Conservation (phyloP, 192 early-diverging fungal genomes). For the Cladochytrium replicatum region DNA sequence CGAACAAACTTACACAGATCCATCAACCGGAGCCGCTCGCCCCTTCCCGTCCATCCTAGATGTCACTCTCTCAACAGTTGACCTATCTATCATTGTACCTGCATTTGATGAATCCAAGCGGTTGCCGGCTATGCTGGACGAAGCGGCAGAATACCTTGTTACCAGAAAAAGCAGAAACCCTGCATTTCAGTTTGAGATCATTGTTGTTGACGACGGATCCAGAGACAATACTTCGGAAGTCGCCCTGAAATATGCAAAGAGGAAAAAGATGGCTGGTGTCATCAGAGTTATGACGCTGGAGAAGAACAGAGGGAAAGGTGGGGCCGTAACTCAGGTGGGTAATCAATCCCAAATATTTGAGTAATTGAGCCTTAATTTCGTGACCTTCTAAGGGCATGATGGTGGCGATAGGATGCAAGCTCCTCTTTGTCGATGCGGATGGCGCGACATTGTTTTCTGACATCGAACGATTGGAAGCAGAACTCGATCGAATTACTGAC, state of each 20-base stretch:
- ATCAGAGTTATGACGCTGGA: conserved; percentile 66
- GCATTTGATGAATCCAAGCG: conserved; percentile 85
- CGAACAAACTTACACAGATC: conserved; percentile 40
- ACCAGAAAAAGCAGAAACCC: conserved; percentile 12
- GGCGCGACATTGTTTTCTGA: conserved; percentile 90
- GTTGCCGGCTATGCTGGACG: conserved; percentile 75
- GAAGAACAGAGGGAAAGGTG: conserved; percentile 87
- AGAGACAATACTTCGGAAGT: conserved; percentile 62
- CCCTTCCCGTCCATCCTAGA: conserved; percentile 32
- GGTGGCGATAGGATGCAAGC: conserved; percentile 55
- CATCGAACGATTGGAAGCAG: conserved; percentile 46
- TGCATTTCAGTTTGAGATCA: conserved; percentile 67
- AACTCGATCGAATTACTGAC: conserved; percentile 24
- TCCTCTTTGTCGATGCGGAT: conserved; percentile 94
- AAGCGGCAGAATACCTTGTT: conserved; percentile 60
- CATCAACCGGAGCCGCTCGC: conserved; percentile 13
- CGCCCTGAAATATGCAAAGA: conserved; percentile 55
- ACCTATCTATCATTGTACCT: conserved; percentile 74
- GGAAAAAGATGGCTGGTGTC: conserved; percentile 27
- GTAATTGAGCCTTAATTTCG: conserved; percentile 3
- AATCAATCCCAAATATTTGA: conserved; percentile 5
- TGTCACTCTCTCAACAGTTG: conserved; percentile 24
- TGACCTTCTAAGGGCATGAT: conserved; percentile 64
- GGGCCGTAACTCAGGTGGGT: conserved; percentile 75
- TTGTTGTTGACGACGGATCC: conserved; percentile 90